These are phyloP conservation scores for Nemania diffusa DNA, from an alignment of 2,329 filamentous ascomycete genomes.

Conservation along the genomic window DNA sequence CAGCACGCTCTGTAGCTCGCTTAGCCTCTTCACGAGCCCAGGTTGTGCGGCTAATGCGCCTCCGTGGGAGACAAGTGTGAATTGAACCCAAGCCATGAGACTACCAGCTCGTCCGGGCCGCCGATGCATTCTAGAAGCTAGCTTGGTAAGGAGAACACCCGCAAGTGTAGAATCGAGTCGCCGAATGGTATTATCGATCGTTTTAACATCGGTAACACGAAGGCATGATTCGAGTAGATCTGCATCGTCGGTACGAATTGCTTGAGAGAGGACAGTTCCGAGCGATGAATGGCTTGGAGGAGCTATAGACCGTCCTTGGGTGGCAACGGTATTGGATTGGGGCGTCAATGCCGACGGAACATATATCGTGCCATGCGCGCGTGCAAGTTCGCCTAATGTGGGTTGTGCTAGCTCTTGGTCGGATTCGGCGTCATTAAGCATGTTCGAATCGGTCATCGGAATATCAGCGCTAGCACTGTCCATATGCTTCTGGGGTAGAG, in stretches of 20 bases:
- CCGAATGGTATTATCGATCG: constrained; percentile 89
- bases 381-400: constrained; percentile 88
- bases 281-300: constrained; percentile 81
- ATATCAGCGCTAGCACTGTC: constrained; percentile 47
- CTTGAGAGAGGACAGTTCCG: constrained; percentile 91
- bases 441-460: constrained; percentile 46
- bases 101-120: constrained; percentile 89
- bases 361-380: constrained; percentile 78
- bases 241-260: constrained; percentile 89
- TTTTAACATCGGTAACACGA: constrained; percentile 78
- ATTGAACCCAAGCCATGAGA: constrained; percentile 95
- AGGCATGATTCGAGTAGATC: constrained; percentile 93
- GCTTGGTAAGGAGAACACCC: constrained; percentile 78
- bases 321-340: constrained; percentile 54
- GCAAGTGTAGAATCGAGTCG: constrained; percentile 88
- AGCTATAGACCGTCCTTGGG: constrained; percentile 61
- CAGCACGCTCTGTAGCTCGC: constrained; percentile 84
- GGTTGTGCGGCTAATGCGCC: constrained; percentile 88
- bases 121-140: constrained; percentile 87
- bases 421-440: constrained; percentile 51
- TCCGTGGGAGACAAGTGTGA: constrained; percentile 91
- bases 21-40: constrained; percentile 81
- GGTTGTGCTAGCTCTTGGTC: constrained; percentile 66
- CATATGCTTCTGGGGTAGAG: constrained; percentile 35
- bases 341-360: constrained; percentile 70